Evolutionary conservation across 345 rosid genomes (phyloP).

Genomic region (Theobroma cacao): DNA sequence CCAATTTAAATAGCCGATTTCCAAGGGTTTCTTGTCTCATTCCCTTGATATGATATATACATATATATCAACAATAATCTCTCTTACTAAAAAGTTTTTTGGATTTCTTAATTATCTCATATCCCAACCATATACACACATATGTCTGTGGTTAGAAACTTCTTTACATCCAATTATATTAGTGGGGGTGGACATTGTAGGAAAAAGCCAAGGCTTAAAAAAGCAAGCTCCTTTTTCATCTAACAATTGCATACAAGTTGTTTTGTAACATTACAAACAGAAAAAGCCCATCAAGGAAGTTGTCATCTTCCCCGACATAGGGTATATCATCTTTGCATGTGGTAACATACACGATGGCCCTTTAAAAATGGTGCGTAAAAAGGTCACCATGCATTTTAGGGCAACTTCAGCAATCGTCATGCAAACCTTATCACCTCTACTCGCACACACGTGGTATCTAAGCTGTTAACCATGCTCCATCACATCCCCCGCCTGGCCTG

Average conservation of each 20-base stretch:
- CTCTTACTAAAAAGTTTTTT: background rate
- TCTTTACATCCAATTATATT: too few species aligned
- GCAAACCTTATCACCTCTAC: conserved; percentile 17
- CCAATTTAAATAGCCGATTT: background rate
- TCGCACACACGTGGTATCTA: conserved; percentile 6
- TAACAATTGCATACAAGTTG: background rate
- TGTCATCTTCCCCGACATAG: conserved; percentile 45
- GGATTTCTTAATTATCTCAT: background rate
- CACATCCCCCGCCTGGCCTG: background rate
- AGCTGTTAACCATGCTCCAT: background rate
- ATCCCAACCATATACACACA: conserved; percentile 3
- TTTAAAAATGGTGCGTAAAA: background rate
- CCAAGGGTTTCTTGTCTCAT: background rate
- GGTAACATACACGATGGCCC: conserved; percentile 18
- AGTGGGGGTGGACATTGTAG: background rate
- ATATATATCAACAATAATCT: background rate
- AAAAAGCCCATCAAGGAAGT: conserved; percentile 15
- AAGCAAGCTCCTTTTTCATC: conserved; percentile 11
- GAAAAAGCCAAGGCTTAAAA: conserved; percentile 5
- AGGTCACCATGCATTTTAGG: conserved; percentile 25
- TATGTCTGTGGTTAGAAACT: background rate
- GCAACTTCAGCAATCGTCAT: conserved; percentile 1
- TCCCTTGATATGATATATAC: too few species aligned
- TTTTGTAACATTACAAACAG: conserved; percentile 11
- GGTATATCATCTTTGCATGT: conserved; percentile 22